These are phyloP conservation scores for Arabis alpina DNA, from an alignment of 345 rosid genomes.

Conservation along the genomic window DNA sequence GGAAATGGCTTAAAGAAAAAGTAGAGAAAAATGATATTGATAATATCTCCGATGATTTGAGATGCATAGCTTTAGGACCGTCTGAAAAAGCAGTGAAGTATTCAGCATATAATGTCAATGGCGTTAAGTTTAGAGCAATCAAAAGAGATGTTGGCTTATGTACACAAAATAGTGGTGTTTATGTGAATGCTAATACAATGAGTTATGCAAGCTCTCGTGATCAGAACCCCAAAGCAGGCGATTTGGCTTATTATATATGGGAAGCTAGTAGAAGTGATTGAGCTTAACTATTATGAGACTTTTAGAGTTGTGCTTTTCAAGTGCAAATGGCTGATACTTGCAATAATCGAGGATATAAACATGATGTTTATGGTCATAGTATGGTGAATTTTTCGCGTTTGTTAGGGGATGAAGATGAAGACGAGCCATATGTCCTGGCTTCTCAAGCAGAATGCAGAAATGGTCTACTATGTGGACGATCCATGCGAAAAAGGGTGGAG, in stretches of 20 bases:
- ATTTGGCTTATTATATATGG: not conserved
- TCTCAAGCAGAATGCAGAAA: not conserved
- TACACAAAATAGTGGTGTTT: conserved; percentile 13
- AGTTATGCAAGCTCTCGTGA: not conserved
- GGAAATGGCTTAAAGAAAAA: not conserved
- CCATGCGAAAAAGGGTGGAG: not conserved
- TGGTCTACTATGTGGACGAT: not conserved
- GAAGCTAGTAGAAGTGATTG: too few species aligned
- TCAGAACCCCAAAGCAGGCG: not conserved
- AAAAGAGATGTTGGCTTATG: not conserved
- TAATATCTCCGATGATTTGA: not conserved
- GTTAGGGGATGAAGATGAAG: not conserved
- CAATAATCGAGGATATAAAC: too few species aligned
- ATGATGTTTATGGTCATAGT: too few species aligned
- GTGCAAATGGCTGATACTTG: too few species aligned
- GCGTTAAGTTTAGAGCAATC: not conserved
- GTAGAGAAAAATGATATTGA: not conserved
- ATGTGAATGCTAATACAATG: not conserved
- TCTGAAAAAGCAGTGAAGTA: not conserved
- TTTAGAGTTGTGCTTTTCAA: too few species aligned
- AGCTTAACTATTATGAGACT: too few species aligned
- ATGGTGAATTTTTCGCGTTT: not conserved
- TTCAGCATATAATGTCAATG: not conserved
- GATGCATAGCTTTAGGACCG: not conserved
- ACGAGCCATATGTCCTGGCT: not conserved